These are phyloP conservation scores for Simplicillium sp. DNA, from an alignment of 2,329 filamentous ascomycete genomes.

Conservation along the genomic window DNA sequence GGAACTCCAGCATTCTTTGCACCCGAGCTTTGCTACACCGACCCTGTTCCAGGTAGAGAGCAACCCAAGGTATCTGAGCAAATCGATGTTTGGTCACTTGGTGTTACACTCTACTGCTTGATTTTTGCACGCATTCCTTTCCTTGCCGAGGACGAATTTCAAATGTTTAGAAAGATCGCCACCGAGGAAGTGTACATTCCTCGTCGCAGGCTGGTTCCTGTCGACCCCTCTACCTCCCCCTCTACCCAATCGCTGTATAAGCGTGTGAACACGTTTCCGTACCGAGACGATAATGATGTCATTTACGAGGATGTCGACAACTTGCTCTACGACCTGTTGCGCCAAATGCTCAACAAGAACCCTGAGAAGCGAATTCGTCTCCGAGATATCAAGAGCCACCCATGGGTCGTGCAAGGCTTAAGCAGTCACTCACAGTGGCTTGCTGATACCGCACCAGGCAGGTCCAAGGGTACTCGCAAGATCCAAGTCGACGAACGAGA, in stretches of 20 bases:
- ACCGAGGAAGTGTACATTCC: constrained; percentile 91
- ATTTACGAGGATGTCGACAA: constrained; percentile 81
- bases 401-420: constrained; percentile 78
- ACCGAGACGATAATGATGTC: constrained; percentile 68
- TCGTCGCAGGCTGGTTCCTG: constrained; percentile 67
- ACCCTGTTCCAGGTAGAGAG: constrained; percentile 45
- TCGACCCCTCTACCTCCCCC: constrained; percentile 50
- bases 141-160: constrained; percentile 81
- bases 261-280: constrained; percentile 52
- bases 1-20: constrained; percentile 97
- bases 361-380: constrained; percentile 81
- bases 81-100: constrained; percentile 95
- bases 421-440: constrained; percentile 71
- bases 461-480: constrained; percentile 67
- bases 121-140: constrained; percentile 92
- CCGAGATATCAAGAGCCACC: constrained; percentile 86
- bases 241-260: constrained; percentile 45
- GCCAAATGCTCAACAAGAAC: constrained; percentile 77
- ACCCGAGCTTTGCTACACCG: constrained; percentile 89
- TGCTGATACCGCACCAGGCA: constrained; percentile 83
- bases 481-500: constrained; percentile 91
- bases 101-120: constrained; percentile 91
- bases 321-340: constrained; percentile 67
- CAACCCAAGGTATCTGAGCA: constrained; percentile 79
- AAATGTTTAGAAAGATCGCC: constrained; percentile 85